Conservation (phyloP, 2,329 filamentous ascomycete genomes). For the Parasarocladium wereldwijsianum region DNA sequence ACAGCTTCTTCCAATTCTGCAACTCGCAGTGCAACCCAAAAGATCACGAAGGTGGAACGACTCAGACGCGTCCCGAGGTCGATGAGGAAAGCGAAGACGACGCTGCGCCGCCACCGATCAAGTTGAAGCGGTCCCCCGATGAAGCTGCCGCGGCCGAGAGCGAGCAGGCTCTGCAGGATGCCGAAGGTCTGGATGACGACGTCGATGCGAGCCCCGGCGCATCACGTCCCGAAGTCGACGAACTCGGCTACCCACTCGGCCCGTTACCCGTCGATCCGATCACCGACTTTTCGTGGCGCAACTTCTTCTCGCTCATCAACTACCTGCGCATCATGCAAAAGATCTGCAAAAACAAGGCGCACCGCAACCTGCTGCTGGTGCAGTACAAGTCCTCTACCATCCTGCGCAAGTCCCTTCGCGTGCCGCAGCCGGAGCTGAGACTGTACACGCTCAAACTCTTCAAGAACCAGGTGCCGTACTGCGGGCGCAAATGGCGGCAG, state of each 20-base stretch:
- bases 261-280: conserved; percentile 62
- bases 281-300: conserved; percentile 80
- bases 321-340: conserved; percentile 95
- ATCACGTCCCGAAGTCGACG: conserved; percentile 55
- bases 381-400: conserved; percentile 93
- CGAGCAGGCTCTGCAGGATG: conserved; percentile 8
- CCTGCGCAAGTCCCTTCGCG: conserved; percentile 77
- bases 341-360: conserved; percentile 88
- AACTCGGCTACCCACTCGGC: conserved; percentile 67
- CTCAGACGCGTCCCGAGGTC: conserved; percentile 13
- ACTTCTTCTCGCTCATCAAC: conserved; percentile 92
- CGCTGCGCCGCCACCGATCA: conserved; percentile 71
- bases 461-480: conserved; percentile 97
- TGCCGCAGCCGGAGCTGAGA: conserved; percentile 74
- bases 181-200: conserved; percentile 11
- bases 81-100: conserved; percentile 51
- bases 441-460: conserved; percentile 96
- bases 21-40: conserved; percentile 46
- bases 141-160: conserved; percentile 13
- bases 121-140: conserved; percentile 35
- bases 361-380: conserved; percentile 84
- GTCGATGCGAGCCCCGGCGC: conserved; percentile 14
- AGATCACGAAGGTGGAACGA: conserved; percentile 16
- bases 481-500: conserved; percentile 94
- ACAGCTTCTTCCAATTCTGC: conserved; percentile 84